Base-by-base conservation (phyloP, 2,329 filamentous ascomycete genomes). In the Ascomycota sp. region DNA sequence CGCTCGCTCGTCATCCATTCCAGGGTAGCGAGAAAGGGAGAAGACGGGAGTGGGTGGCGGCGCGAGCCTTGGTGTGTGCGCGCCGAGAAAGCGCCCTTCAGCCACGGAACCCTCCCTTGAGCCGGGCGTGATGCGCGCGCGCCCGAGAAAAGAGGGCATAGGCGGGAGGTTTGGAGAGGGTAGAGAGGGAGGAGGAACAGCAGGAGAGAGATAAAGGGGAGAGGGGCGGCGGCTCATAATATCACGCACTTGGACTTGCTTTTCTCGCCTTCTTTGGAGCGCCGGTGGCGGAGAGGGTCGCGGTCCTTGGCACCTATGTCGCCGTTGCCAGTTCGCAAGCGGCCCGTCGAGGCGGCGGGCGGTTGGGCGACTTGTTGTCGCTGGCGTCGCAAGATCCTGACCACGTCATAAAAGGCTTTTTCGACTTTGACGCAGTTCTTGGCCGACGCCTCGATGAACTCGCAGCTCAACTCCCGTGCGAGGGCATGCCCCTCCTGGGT, bases 361-460 rank as follows among this genome's bases (percentile, higher is more conserved):
- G 56, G 53, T 20, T 57, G 52, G 29, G 57, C 45, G 8, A 57
- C 52, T 34, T 61, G 57, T 43, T 81, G 74, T 44, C 81, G 68
- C 55, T 93, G 83, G 43, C 79, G 72, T 42, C 89, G 75, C 39
- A 98, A 61, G 51, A 89, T 80, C 41, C 89, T 65, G 32, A 95
- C 89, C 7, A 98, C 89, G 47, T 98, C 89, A 55, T 93, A 95
- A 48, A 98, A 95, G 21, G 83, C 86, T 63, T 92, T 95, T 54
- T 93, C 89, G 31, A 94, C 86, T 46, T 95, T 94, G 61, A 94
- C 83, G 57, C 85, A 93, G 51, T 93, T 94, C 61, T 94, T 94
- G 23, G 86, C 86, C 6, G 85, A 94, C 2, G 86, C 85, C 54
- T 95, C 86, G 42, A 94, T 83, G 44, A 95, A 95, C 43, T 94